A percentile compares a stretch with the other conserved stretches of the same genome.
Conservation (phyloP, 805 yeast species). For the Spathaspora girioi region DNA sequence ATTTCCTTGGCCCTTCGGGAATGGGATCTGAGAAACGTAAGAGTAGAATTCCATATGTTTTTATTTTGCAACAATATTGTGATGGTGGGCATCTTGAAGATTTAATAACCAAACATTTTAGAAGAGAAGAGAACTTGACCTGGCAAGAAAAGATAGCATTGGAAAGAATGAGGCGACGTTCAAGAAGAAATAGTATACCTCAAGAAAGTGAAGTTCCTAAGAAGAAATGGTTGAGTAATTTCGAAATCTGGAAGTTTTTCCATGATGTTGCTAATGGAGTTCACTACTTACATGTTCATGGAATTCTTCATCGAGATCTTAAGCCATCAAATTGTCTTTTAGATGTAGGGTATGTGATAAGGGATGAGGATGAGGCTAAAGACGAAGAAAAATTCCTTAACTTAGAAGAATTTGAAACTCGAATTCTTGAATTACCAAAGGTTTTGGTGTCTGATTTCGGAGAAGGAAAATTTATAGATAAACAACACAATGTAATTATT, state of each 20-base stretch:
- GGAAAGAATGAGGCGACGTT: slow-evolving; percentile 24
- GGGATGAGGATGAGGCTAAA: background rate
- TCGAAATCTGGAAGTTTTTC: slow-evolving; percentile 67
- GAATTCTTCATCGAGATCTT: slow-evolving; percentile 82
- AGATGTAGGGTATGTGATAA: slow-evolving; percentile 26
- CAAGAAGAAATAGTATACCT: background rate
- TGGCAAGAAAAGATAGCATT: slow-evolving; percentile 22
- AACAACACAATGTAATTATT: slow-evolving; percentile 15
- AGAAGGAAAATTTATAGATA: slow-evolving; percentile 76
- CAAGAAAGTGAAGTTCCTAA: background rate
- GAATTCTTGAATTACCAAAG: slow-evolving; percentile 47
- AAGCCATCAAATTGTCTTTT: slow-evolving; percentile 86
- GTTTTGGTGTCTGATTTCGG: slow-evolving; percentile 86
- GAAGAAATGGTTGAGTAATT: slow-evolving; percentile 40
- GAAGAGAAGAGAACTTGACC: slow-evolving; percentile 17
- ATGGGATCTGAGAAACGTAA: background rate
- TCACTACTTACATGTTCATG: slow-evolving; percentile 63
- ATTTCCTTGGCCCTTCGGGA: slow-evolving; percentile 14
- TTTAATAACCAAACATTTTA: slow-evolving; percentile 30
- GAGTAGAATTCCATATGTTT: slow-evolving; percentile 60
- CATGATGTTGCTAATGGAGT: slow-evolving; percentile 69
- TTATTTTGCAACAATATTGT: slow-evolving; percentile 81
- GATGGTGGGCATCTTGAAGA: slow-evolving; percentile 85
- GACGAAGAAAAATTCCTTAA: background rate
- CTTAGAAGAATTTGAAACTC: slow-evolving; percentile 12